Conservation (phyloP, 2,329 filamentous ascomycete species). For the Epichloe elymi region DNA sequence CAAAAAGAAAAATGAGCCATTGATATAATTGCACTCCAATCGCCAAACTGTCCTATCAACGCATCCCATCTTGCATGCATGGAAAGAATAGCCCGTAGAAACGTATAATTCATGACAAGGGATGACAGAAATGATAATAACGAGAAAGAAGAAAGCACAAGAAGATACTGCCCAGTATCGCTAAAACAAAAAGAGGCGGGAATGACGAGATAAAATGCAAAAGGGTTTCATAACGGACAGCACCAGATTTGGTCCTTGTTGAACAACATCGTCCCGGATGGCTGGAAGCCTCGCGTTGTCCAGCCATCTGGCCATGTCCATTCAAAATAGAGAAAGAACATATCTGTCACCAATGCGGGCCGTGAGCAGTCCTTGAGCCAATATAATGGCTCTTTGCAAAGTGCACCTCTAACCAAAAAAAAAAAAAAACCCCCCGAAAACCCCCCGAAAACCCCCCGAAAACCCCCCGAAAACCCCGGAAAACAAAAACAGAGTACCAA, state of each 20-base stretch:
- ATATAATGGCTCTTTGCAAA: background rate
- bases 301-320: slow-evolving; percentile 1
- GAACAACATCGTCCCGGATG: background rate
- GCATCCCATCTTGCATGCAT: slow-evolving; percentile 15
- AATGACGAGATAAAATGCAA: too few species aligned
- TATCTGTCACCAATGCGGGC: background rate
- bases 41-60: slow-evolving; percentile 38
- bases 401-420: slow-evolving; percentile 4
- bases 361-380: background rate
- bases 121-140: background rate
- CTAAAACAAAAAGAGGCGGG: background rate
- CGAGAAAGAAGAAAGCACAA: slow-evolving; percentile 7
- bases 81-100: slow-evolving; percentile 1
- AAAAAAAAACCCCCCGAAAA: background rate
- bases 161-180: background rate
- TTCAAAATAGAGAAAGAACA: background rate
- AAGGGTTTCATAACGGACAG: background rate
- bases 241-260: background rate
- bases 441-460: too few species aligned
- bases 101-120: background rate
- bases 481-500: background rate
- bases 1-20: slow-evolving; percentile 6
- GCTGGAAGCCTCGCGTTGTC: background rate
- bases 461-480: background rate
- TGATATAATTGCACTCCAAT: slow-evolving; percentile 36